phyloP scores from a whole-genome alignment of 164 flowering plant genomes.

The Paratinospora sagittata region DNA sequence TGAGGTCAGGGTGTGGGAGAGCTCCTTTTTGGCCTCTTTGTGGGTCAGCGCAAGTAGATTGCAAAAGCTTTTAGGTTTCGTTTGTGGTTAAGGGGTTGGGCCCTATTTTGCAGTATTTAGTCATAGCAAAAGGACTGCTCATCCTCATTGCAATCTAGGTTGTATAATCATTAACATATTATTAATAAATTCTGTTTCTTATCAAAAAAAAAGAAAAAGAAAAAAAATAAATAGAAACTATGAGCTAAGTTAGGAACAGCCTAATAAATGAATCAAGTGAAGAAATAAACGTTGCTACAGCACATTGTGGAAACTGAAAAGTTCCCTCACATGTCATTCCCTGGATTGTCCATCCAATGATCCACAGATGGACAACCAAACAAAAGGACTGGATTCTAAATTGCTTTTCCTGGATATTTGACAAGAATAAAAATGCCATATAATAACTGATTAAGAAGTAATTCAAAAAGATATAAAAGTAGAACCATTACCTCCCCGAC shows the following conservation, averaged over 20 bases:
- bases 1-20: too few species aligned
- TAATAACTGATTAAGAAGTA: neutral
- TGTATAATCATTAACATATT: too few species aligned
- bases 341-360: neutral
- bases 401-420: neutral
- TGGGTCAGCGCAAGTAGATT: too few species aligned
- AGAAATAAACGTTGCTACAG: neutral
- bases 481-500: conserved; percentile 60
- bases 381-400: neutral
- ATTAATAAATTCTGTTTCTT: too few species aligned
- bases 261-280: neutral
- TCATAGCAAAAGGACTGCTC: too few species aligned
- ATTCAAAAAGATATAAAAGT: neutral
- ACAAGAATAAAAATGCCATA: neutral
- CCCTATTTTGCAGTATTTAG: too few species aligned
- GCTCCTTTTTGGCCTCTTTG: too few species aligned
- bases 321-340: neutral
- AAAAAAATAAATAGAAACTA: neutral
- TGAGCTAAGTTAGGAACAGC: neutral
- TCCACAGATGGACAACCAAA: neutral
- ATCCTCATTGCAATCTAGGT: too few species aligned
- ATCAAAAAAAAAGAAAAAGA: too few species aligned
- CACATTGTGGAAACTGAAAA: neutral
- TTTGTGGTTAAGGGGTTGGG: too few species aligned
- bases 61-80: too few species aligned